These are phyloP conservation scores for Dissophora ornata DNA, from an alignment of 192 early-diverging fungal species.

Conservation along the genomic window DNA sequence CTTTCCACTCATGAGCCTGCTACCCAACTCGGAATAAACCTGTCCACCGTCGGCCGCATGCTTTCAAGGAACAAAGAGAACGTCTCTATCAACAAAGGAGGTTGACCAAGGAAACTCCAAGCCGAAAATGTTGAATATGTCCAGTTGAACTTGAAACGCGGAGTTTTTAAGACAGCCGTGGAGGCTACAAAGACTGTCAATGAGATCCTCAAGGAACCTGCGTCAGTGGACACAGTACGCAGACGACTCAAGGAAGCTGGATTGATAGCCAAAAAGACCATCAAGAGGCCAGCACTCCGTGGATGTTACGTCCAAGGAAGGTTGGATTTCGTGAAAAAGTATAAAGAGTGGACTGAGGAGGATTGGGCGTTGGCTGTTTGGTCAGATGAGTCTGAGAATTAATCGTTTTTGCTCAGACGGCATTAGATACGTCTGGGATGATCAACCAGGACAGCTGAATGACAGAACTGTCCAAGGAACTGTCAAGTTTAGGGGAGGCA, in stretches of 20 bases:
- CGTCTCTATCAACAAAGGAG: constrained; percentile 12
- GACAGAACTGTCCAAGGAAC: constrained; percentile 17
- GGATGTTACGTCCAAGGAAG: not conserved
- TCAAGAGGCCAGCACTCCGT: constrained; percentile 11
- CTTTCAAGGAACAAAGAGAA: constrained; percentile 3
- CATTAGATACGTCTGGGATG: constrained; percentile 32
- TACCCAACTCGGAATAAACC: not conserved
- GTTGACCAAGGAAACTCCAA: constrained; percentile 4
- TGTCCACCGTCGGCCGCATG: not conserved
- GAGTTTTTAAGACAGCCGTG: not conserved
- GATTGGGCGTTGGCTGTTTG: constrained; percentile 19
- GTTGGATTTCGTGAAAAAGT: constrained; percentile 20
- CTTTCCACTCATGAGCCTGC: too few relatives aligned
- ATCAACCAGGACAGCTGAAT: not conserved
- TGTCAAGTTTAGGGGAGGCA: constrained; percentile 27
- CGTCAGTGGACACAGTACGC: not conserved
- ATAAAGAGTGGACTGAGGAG: constrained; percentile 31
- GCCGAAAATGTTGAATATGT: constrained; percentile 3
- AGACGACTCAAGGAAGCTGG: constrained; percentile 11
- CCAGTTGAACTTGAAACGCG: constrained; percentile 9
- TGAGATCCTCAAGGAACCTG: not conserved
- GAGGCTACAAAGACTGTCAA: not conserved
- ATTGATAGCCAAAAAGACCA: constrained; percentile 13
- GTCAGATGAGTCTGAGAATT: constrained; percentile 19
- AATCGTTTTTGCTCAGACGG: constrained; percentile 31